phyloP scores from a whole-genome alignment of 208 protist species.

The Kentomonas sorsogonicus region DNA sequence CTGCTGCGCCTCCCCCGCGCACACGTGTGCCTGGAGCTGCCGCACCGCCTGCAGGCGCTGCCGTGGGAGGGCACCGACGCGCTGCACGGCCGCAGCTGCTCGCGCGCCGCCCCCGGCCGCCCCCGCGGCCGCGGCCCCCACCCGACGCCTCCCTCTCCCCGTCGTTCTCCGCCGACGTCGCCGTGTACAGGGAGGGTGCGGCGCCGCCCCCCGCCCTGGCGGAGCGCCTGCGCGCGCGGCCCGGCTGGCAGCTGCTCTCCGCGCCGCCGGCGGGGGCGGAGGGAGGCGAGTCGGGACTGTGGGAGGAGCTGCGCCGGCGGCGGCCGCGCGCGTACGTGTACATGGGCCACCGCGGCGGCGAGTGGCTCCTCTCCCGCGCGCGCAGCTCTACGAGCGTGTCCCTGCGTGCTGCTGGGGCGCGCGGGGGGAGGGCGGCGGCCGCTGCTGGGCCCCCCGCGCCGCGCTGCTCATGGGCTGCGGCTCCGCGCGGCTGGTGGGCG shows the following conservation, averaged over 20 bases:
- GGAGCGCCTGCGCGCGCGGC: neutral
- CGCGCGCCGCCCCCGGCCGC: conserved; percentile 33
- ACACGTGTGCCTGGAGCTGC: conserved; percentile 54
- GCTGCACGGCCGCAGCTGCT: conserved; percentile 29
- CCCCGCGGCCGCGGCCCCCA: neutral
- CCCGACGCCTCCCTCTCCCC: neutral
- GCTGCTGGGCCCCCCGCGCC: neutral
- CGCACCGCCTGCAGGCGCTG: conserved; percentile 43
- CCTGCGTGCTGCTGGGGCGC: neutral
- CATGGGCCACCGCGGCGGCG: conserved; percentile 59
- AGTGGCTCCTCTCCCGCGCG: conserved; percentile 27
- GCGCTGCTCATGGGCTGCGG: conserved; percentile 83
- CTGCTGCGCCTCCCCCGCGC: conserved; percentile 38
- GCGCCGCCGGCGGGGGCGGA: conserved; percentile 21
- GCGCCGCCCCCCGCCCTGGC: too few relatives aligned
- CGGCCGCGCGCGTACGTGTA: conserved; percentile 39
- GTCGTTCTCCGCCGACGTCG: neutral
- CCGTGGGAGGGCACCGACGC: conserved; percentile 61
- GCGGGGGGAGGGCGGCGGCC: neutral
- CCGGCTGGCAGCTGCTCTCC: conserved; percentile 9
- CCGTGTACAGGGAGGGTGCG: neutral
- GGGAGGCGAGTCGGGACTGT: neutral
- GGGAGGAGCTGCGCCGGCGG: neutral
- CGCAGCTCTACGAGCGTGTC: neutral
- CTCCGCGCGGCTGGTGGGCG: conserved; percentile 43